A percentile compares a stretch with the other conserved stretches of the same genome.
These are phyloP conservation scores for Penicillium sp. DNA, from an alignment of 2,329 filamentous ascomycete species.

Conservation along the genomic window DNA sequence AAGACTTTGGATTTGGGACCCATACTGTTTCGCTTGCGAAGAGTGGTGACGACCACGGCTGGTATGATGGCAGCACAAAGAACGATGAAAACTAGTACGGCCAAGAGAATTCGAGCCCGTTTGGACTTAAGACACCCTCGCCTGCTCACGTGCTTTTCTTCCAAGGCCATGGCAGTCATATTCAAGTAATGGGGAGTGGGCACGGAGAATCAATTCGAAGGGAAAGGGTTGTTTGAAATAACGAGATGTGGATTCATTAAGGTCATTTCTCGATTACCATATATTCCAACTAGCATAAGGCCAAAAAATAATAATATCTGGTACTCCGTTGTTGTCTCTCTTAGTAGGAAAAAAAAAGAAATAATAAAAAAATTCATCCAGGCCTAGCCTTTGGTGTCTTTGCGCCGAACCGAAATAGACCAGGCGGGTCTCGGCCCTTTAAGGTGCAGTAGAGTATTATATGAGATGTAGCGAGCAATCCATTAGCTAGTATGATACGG, in stretches of 20 bases:
- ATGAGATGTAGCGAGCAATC: constrained; percentile 16
- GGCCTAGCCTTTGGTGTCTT: constrained; percentile 8
- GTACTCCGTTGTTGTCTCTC: neutral
- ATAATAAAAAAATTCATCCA: constrained; percentile 6
- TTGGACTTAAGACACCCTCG: constrained; percentile 34
- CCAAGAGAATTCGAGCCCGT: constrained; percentile 36
- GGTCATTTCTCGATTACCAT: constrained; percentile 10
- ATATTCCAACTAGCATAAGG: constrained; percentile 7
- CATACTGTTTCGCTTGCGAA: constrained; percentile 40
- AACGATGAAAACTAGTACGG: constrained; percentile 33
- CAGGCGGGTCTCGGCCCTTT: constrained; percentile 23
- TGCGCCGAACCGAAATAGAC: constrained; percentile 21
- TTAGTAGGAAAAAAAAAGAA: neutral
- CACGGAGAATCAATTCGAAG: constrained; percentile 15
- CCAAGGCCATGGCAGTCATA: constrained; percentile 26
- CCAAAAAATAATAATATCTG: neutral
- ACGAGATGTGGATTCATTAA: constrained; percentile 18
- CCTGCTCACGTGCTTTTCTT: constrained; percentile 42
- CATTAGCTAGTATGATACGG: constrained; percentile 14
- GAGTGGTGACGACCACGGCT: constrained; percentile 39
- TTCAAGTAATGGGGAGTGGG: constrained; percentile 9
- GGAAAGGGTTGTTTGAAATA: constrained; percentile 14
- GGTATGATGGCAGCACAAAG: constrained; percentile 39
- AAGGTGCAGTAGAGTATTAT: constrained; percentile 20
- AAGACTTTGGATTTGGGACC: constrained; percentile 48